Percentiles rank a stretch among this genome's conserved stretches.
phyloP scores from a whole-genome alignment of 805 yeast genomes.

The Teunomyces atbi region DNA sequence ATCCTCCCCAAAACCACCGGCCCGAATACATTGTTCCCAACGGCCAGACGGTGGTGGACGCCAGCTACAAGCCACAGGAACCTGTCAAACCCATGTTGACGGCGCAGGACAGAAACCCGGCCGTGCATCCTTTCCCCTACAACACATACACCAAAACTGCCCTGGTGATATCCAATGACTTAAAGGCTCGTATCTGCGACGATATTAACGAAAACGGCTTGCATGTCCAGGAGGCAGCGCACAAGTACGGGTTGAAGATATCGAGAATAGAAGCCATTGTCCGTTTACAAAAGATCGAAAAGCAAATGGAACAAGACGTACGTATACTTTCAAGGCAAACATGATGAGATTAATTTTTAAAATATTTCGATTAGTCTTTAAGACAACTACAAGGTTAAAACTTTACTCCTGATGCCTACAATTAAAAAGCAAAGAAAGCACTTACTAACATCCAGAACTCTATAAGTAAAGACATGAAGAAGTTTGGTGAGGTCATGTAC shows the following conservation, averaged over 20 bases:
- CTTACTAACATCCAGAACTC: conserved; percentile 14
- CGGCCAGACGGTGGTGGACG: conserved; percentile 33
- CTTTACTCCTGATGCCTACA: conserved; percentile 18
- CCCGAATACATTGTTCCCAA: conserved; percentile 72
- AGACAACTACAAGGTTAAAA: conserved; percentile 63
- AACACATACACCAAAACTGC: conserved; percentile 73
- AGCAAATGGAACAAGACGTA: conserved; percentile 58
- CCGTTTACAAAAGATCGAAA: conserved; percentile 64
- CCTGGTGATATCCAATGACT: conserved; percentile 51
- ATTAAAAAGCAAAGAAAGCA: no score
- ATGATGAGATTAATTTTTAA: conserved; percentile 46
- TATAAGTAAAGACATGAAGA: conserved; percentile 47
- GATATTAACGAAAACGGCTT: conserved; percentile 53
- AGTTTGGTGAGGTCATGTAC: conserved; percentile 62
- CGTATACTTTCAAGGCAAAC: conserved; percentile 30
- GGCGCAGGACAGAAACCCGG: conserved; percentile 19
- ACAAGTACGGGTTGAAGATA: conserved; percentile 73
- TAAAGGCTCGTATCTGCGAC: conserved; percentile 58
- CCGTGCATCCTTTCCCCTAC: conserved; percentile 78
- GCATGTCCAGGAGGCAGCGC: conserved; percentile 71
- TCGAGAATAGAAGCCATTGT: conserved; percentile 89
- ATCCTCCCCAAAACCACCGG: conserved; percentile 61
- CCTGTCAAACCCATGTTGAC: conserved; percentile 13
- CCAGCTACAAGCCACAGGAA: conserved; percentile 22
- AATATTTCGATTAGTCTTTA: conserved; percentile 72